Evolutionary conservation across 1,284 basidiomycete species (phyloP), one percentile per base, ranked within the genome.

Genomic region (Apiotrichum domesticum): DNA sequence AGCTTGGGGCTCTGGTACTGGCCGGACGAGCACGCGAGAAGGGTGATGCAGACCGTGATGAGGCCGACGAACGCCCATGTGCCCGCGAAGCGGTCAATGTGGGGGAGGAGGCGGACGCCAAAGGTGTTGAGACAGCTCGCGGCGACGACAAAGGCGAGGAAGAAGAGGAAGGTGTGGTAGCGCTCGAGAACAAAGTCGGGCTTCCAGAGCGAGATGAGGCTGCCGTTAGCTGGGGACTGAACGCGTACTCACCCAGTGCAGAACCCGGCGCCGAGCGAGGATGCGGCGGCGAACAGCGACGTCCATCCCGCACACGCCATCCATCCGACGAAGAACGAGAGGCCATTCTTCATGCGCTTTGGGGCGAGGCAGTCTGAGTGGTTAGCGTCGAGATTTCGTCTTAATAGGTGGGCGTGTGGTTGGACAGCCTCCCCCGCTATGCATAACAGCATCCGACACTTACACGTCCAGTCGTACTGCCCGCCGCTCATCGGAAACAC

Each of bases 231-330:
- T n/a, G 2, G 8, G 14, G 37, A n/a, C 15, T 15, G 39, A 35
- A 11, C 35, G 2, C 21, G 5, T 13, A 32, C 47, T 39, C 15
- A 49, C 47, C 73, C 72, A 8, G 45, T 63, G 41, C 74, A 59
- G 14, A 75, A 68, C 37, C 66, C 34, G 11, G 55, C 54, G 14
- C 55, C 58, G 44, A 64, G 61, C 14, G 67, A 70, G 10, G 59
- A 58, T 8, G 54, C 70, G 3, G 69, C 69, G 9, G 73, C 76
- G 9, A 70, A 71, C 4, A 78, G 59, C 5, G 74, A 68, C 39
- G 74, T 66, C 76, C 75, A 79, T 1, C 76, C 76, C 0, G 75
- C 60, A 10, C 32, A 34, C 2, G 53, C 51, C 52, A 62, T 58
- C 60, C 60, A 62, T 6, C 60, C 60, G 2, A 52, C 52, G 46